phyloP scores from a whole-genome alignment of 1,284 basidiomycete species.

The Puccinia polysora region DNA sequence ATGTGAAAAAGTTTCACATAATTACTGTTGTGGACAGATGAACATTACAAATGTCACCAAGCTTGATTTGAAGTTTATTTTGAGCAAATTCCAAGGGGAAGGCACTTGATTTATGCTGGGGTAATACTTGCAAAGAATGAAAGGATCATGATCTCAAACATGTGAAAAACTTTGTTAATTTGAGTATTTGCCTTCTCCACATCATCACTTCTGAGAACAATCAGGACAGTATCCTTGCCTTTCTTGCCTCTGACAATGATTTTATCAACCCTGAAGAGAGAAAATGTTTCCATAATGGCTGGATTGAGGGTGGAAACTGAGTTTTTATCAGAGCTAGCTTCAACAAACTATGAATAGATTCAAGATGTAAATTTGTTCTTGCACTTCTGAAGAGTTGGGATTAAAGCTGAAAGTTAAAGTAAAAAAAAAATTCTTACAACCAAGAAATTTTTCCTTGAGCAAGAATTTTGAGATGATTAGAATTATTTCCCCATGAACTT shows the following conservation, averaged over 20 bases:
- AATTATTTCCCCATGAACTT: not conserved
- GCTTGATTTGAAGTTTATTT: slow-evolving; percentile 95
- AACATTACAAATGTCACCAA: slow-evolving; percentile 91
- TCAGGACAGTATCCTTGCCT: slow-evolving; percentile 64
- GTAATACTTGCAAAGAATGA: not conserved
- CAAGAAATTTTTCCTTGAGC: slow-evolving; percentile 31
- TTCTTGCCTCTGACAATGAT: slow-evolving; percentile 67
- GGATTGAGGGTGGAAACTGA: slow-evolving; percentile 89
- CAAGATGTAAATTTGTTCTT: not conserved
- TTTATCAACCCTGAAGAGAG: slow-evolving; percentile 90
- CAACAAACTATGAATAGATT: slow-evolving; percentile 47
- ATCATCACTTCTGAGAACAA: slow-evolving; percentile 89
- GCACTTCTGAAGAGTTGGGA: not conserved
- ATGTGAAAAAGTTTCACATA: slow-evolving; percentile 98
- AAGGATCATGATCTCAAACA: not conserved
- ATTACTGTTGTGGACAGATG: slow-evolving; percentile 95
- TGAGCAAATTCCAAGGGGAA: slow-evolving; percentile 67
- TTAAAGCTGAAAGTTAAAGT: not conserved
- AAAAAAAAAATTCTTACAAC: slow-evolving; percentile 21
- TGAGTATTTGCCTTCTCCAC: slow-evolving; percentile 97
- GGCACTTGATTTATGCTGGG: not conserved
- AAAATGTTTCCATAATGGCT: slow-evolving; percentile 89
- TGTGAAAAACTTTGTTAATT: slow-evolving; percentile 73
- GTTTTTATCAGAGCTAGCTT: slow-evolving; percentile 54
- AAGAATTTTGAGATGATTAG: slow-evolving; percentile 3